phyloP scores from a whole-genome alignment of 306 rosid species.

The Cercis canadensis region DNA sequence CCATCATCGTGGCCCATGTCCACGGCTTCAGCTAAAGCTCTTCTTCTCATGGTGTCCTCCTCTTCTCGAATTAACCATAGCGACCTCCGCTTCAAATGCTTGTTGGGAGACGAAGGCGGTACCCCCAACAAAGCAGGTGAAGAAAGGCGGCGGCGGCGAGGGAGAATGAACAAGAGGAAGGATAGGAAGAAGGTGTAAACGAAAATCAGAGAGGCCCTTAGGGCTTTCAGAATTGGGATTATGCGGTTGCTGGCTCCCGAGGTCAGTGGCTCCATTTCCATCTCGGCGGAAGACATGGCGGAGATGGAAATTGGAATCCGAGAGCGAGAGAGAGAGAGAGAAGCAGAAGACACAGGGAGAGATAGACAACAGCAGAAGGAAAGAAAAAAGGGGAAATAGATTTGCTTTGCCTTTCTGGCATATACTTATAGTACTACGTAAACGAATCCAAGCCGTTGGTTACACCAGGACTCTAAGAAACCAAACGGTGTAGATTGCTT shows the following conservation, averaged over 20 bases:
- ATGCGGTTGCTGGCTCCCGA: constrained; percentile 99
- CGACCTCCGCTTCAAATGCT: constrained; percentile 52
- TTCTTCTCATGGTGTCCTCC: constrained; percentile 77
- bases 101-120: constrained; percentile 50
- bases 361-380: too few relatives aligned
- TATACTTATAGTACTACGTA: constrained; percentile 10
- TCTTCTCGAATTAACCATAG: constrained; percentile 71
- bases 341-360: too few relatives aligned
- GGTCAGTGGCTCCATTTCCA: constrained; percentile 85
- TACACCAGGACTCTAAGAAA: not conserved
- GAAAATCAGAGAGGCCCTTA: constrained; percentile 60
- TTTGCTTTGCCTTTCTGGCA: not conserved
- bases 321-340: not conserved
- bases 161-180: constrained; percentile 56
- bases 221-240: constrained; percentile 75
- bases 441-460: not conserved
- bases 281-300: constrained; percentile 59
- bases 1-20: constrained; percentile 59
- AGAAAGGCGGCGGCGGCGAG: constrained; percentile 60
- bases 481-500: not conserved
- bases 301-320: constrained; percentile 13
- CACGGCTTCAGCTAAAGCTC: constrained; percentile 77
- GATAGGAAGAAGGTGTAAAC: constrained; percentile 69
- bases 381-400: not conserved
- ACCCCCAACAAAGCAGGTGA: constrained; percentile 14